phyloP scores from a whole-genome alignment of 352 stramenopile genomes.

The Globisporangium polare region DNA sequence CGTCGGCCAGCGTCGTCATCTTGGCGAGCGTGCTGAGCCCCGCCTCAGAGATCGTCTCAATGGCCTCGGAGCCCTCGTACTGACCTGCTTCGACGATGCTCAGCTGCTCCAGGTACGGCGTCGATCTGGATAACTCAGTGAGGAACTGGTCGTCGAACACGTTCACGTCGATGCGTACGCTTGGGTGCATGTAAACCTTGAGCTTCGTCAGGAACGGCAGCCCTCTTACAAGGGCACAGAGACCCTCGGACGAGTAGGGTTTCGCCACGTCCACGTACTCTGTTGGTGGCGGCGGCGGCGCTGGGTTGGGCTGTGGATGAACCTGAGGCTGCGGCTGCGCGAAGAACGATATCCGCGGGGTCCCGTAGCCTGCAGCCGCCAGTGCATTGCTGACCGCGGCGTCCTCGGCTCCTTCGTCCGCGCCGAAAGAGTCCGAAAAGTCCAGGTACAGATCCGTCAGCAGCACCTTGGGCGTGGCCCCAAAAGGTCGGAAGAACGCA shows the following conservation, averaged over 20 bases:
- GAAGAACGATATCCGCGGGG: neutral
- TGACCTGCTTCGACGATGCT: constrained; percentile 27
- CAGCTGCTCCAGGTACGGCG: constrained; percentile 31
- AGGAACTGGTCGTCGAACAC: constrained; percentile 40
- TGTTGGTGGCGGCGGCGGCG: neutral
- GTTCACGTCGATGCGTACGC: constrained; percentile 29
- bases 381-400: too few relatives aligned
- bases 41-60: constrained; percentile 25
- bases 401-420: constrained; percentile 2
- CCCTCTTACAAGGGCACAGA: constrained; percentile 28
- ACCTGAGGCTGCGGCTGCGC: neutral
- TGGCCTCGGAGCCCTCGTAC: constrained; percentile 28
- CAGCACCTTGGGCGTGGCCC: constrained; percentile 30
- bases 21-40: constrained; percentile 25
- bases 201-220: constrained; percentile 30
- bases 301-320: neutral
- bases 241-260: constrained; percentile 27
- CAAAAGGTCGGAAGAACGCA: constrained; percentile 44
- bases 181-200: constrained; percentile 36
- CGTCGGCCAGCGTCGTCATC: constrained; percentile 37
- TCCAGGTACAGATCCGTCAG: constrained; percentile 36
- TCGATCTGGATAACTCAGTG: constrained; percentile 17
- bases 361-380: neutral
- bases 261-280: constrained; percentile 18
- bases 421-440: constrained; percentile 28